These are phyloP conservation scores for Gloeopeniophorella convolvens DNA, from an alignment of 768 basidiomycete genomes.

Conservation along the genomic window DNA sequence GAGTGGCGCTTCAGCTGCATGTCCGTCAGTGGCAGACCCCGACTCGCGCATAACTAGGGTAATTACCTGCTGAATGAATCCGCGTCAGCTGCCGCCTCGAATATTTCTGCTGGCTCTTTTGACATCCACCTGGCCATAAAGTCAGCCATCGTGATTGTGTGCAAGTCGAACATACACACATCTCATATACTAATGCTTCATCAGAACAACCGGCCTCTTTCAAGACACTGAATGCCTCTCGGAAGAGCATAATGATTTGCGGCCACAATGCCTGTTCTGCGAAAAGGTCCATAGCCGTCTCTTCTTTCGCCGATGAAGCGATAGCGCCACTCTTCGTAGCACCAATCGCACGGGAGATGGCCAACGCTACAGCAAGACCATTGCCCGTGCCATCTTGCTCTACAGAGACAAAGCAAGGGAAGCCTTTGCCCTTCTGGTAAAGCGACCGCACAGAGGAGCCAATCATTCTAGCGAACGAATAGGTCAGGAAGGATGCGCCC, in stretches of 20 bases:
- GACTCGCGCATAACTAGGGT: background rate
- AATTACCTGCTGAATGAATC: slow-evolving; percentile 50
- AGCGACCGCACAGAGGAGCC: slow-evolving; percentile 58
- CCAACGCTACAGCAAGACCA: slow-evolving; percentile 41
- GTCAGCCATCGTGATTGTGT: background rate
- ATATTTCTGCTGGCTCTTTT: slow-evolving; percentile 63
- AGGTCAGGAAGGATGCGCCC: background rate
- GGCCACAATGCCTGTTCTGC: slow-evolving; percentile 65
- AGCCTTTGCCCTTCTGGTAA: slow-evolving; percentile 53
- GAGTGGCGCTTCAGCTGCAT: slow-evolving; percentile 54
- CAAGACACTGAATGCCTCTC: slow-evolving; percentile 54
- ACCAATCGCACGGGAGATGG: slow-evolving; percentile 51
- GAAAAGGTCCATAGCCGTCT: slow-evolving; percentile 59
- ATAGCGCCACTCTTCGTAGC: slow-evolving; percentile 60
- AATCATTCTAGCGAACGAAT: slow-evolving; percentile 44
- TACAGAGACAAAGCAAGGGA: slow-evolving; percentile 59
- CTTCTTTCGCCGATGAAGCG: slow-evolving; percentile 53
- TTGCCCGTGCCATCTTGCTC: slow-evolving; percentile 53
- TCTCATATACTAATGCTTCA: slow-evolving; percentile 60
- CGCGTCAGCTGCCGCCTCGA: slow-evolving; percentile 60
- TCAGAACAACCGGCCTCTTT: slow-evolving; percentile 62
- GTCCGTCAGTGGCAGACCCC: background rate
- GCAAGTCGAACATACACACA: slow-evolving; percentile 32
- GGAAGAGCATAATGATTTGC: slow-evolving; percentile 57
- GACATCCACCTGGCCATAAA: slow-evolving; percentile 56